Evolutionary conservation across 164 flowering plant genomes (phyloP).

Genomic region (Magnolia officinalis): DNA sequence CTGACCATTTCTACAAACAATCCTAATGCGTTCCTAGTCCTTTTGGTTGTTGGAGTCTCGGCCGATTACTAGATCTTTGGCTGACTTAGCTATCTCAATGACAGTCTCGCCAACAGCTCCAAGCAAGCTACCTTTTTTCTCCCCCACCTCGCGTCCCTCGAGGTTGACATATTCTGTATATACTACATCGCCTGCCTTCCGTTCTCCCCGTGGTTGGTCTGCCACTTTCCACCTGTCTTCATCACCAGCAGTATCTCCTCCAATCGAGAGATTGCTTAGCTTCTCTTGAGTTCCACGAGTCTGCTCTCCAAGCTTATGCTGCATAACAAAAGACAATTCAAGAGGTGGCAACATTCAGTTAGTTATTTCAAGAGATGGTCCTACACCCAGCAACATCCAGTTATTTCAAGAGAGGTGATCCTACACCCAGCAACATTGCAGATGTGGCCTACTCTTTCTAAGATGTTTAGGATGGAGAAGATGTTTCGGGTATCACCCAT

Average conservation of each 20-base stretch:
- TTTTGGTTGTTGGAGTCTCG: conserved; percentile 3
- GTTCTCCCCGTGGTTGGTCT: background rate
- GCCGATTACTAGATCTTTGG: conserved; percentile 46
- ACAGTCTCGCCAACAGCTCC: conserved; percentile 69
- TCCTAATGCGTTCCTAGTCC: background rate
- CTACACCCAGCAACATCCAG: too few relatives aligned
- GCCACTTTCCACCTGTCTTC: background rate
- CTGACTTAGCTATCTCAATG: conserved; percentile 48
- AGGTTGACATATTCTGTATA: background rate
- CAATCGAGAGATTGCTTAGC: too few relatives aligned
- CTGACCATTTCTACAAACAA: conserved; percentile 20
- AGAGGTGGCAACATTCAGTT: too few relatives aligned
- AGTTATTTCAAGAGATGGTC: too few relatives aligned
- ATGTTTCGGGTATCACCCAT: too few relatives aligned
- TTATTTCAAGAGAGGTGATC: too few relatives aligned
- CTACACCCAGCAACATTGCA: too few relatives aligned
- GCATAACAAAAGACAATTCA: background rate
- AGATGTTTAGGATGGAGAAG: too few relatives aligned
- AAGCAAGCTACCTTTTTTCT: conserved; percentile 27
- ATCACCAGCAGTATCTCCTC: too few relatives aligned
- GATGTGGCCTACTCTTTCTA: too few relatives aligned
- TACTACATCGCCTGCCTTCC: background rate
- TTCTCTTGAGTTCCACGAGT: background rate
- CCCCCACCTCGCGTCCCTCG: background rate
- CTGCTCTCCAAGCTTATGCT: background rate